Conservation (phyloP, 371 early-diverging fungal genomes). For the Amoeboaphelidium occidentale region DNA sequence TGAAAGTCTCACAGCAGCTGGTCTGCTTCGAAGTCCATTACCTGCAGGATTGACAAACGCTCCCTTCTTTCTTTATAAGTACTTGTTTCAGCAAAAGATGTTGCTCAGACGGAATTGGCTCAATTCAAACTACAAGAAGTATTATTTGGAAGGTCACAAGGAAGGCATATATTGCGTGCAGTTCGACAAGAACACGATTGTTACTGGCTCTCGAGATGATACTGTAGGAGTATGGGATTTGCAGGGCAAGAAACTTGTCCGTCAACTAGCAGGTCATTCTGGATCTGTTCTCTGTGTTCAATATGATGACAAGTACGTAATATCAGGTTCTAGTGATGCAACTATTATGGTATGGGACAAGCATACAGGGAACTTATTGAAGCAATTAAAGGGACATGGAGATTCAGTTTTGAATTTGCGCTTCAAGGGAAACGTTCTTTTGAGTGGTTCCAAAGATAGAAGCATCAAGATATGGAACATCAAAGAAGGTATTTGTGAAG, state of each 20-base stretch:
- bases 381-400: conserved; percentile 30
- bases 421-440: conserved; percentile 27
- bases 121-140: too few relatives aligned
- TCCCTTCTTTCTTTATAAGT: too few relatives aligned
- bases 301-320: conserved; percentile 44
- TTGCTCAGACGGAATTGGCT: too few relatives aligned
- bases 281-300: conserved; percentile 75
- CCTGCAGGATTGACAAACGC: too few relatives aligned
- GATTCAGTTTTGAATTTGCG: conserved; percentile 51
- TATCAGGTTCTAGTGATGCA: conserved; percentile 74
- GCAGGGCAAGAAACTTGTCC: conserved; percentile 28
- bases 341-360: conserved; percentile 72
- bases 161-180: conserved; percentile 88
- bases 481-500: neutral
- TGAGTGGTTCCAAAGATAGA: conserved; percentile 4
- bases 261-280: conserved; percentile 55
- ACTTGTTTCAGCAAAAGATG: too few relatives aligned
- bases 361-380: conserved; percentile 5
- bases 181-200: conserved; percentile 46
- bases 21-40: too few relatives aligned
- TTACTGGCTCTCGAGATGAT: conserved; percentile 79
- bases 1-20: too few relatives aligned
- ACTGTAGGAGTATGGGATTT: conserved; percentile 65
- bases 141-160: too few relatives aligned
- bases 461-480: conserved; percentile 11